Evolutionary conservation across 805 yeast genomes (phyloP).

Genomic region (Wickerhamiella parazyma): DNA sequence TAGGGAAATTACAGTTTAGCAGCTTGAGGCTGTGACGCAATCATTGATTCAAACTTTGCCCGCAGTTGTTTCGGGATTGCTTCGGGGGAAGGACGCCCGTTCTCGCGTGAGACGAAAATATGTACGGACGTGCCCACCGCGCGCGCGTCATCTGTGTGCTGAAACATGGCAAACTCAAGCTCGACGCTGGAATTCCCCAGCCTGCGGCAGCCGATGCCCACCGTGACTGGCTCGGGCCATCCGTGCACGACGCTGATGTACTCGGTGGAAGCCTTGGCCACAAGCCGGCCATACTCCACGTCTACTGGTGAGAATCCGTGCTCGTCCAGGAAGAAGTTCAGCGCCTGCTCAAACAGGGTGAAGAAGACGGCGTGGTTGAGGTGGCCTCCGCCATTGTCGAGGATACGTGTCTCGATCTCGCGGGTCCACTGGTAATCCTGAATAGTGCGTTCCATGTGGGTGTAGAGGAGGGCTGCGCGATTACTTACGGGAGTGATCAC

Average conservation of each 20-base stretch:
- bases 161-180: slow-evolving; percentile 23
- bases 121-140: slow-evolving; percentile 22
- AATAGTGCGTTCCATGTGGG: not conserved
- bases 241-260: slow-evolving; percentile 21
- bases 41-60: not conserved
- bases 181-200: slow-evolving; percentile 21
- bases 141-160: slow-evolving; percentile 17
- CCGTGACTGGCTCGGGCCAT: slow-evolving; percentile 19
- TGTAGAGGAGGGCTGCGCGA: not conserved
- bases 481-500: too few species aligned
- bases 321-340: not conserved
- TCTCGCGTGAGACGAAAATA: slow-evolving; percentile 21
- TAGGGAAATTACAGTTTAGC: not conserved
- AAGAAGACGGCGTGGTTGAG: slow-evolving; percentile 5
- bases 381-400: slow-evolving; percentile 10
- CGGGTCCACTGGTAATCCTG: slow-evolving; percentile 7
- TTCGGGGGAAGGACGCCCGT: slow-evolving; percentile 10
- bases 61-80: not conserved
- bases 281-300: slow-evolving; percentile 13
- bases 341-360: slow-evolving; percentile 7
- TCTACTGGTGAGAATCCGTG: slow-evolving; percentile 2
- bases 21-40: not conserved
- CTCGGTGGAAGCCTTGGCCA: slow-evolving; percentile 21
- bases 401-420: slow-evolving; percentile 6
- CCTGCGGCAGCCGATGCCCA: slow-evolving; percentile 20